A percentile compares a stretch with the other conserved stretches of the same genome.
These are phyloP conservation scores for Talaromyces proteolyticus DNA, from an alignment of 495 filamentous ascomycete species.

Conservation along the genomic window DNA sequence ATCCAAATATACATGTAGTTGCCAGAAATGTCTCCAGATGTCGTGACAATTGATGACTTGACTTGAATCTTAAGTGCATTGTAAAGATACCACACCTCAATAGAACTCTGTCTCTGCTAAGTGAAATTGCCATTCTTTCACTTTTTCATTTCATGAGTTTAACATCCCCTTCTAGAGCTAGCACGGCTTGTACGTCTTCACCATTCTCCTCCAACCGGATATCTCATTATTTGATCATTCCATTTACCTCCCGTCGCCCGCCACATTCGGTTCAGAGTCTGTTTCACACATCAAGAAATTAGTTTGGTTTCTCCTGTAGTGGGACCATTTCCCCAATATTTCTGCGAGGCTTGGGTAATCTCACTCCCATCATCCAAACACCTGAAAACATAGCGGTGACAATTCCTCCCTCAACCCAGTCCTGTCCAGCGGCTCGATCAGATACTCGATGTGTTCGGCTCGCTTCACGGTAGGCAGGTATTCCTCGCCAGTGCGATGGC, in stretches of 20 bases:
- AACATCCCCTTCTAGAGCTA: too few species aligned
- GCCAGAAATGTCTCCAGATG: too few species aligned
- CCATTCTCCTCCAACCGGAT: not conserved
- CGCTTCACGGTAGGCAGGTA: not conserved
- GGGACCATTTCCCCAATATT: not conserved
- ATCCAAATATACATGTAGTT: not conserved
- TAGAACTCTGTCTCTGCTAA: not conserved
- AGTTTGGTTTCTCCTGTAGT: not conserved
- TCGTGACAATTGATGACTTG: too few species aligned
- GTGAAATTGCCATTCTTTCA: too few species aligned
- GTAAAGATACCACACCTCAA: not conserved
- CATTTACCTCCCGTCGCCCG: not conserved
- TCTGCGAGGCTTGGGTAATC: not conserved
- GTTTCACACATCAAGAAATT: not conserved
- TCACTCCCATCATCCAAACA: not conserved
- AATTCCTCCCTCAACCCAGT: not conserved
- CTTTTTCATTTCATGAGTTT: too few species aligned
- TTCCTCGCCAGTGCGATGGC: not conserved
- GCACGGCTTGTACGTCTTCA: not conserved
- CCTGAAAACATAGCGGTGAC: not conserved
- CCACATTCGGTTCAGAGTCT: not conserved
- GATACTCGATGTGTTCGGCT: not conserved
- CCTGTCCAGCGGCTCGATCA: not conserved
- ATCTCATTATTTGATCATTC: not conserved
- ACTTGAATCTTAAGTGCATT: not conserved